These are phyloP conservation scores for Udeniomyces megalosporus DNA, from an alignment of 768 basidiomycete genomes.

Conservation along the genomic window DNA sequence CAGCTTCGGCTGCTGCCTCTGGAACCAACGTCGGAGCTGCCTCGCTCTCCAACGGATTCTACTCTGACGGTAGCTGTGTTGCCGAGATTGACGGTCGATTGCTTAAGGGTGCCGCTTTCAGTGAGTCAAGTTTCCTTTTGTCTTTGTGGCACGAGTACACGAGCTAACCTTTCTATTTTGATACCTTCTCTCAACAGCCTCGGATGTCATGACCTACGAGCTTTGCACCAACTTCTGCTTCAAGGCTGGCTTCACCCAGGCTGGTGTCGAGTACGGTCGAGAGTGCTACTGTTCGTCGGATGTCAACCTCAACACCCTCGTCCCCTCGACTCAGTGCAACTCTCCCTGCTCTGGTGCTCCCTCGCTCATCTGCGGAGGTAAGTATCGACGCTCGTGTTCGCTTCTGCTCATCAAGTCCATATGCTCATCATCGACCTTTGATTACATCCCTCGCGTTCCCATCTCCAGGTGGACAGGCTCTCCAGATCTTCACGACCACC, in stretches of 20 bases:
- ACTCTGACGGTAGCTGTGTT: background rate
- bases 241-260: background rate
- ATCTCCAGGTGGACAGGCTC: conserved; percentile 10
- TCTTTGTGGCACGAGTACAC: background rate
- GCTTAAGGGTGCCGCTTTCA: background rate
- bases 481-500: conserved; percentile 1
- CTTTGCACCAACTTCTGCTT: no score
- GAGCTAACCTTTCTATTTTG: background rate
- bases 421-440: no score
- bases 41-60: background rate
- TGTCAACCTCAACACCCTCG: background rate
- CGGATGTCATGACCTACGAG: no score
- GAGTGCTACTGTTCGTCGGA: conserved; percentile 1
- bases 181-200: background rate
- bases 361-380: conserved; percentile 1
- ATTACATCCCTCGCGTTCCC: no score
- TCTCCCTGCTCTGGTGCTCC: background rate
- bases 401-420: no score
- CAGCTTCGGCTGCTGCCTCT: background rate
- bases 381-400: no score
- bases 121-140: background rate
- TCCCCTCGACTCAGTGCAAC: background rate
- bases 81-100: conserved; percentile 1
- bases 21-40: background rate
- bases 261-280: background rate